Conservation (phyloP, 2,329 filamentous ascomycete species). For the Zalaria obscura region DNA sequence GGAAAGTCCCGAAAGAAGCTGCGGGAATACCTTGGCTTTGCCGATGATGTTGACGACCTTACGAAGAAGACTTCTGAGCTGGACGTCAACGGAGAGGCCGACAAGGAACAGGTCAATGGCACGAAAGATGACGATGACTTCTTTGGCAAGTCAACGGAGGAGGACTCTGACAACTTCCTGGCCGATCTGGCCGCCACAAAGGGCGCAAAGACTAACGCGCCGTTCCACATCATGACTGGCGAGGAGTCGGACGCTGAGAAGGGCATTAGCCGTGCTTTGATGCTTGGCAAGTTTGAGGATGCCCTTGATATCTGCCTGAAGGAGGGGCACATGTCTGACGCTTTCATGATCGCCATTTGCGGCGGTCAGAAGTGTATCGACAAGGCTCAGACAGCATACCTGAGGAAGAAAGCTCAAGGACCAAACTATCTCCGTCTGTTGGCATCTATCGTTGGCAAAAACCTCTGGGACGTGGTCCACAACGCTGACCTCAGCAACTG, state of each 20-base stretch:
- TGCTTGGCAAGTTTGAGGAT: conserved; percentile 81
- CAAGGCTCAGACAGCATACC: conserved; percentile 83
- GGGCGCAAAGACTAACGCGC: conserved; percentile 82
- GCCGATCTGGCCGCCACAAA: conserved; percentile 76
- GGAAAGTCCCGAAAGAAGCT: conserved; percentile 77
- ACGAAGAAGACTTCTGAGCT: conserved; percentile 25
- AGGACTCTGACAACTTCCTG: conserved; percentile 73
- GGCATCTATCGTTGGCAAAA: conserved; percentile 86
- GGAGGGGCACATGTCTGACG: conserved; percentile 75
- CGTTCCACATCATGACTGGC: conserved; percentile 78
- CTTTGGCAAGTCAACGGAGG: conserved; percentile 55
- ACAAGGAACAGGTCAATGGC: conserved; percentile 14
- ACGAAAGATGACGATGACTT: conserved; percentile 37
- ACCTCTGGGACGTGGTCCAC: conserved; percentile 94
- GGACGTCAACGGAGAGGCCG: conserved; percentile 41
- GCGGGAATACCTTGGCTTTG: conserved; percentile 80
- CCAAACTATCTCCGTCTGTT: conserved; percentile 88
- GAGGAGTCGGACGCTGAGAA: conserved; percentile 76
- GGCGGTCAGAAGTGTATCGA: conserved; percentile 87
- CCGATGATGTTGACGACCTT: conserved; percentile 37
- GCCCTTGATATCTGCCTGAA: conserved; percentile 80
- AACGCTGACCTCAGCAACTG: conserved; percentile 86
- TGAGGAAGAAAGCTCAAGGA: conserved; percentile 65
- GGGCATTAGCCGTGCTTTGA: conserved; percentile 71
- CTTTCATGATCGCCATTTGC: conserved; percentile 95